Evolutionary conservation across 306 rosid genomes (phyloP).

Genomic region (Prunus salicina): DNA sequence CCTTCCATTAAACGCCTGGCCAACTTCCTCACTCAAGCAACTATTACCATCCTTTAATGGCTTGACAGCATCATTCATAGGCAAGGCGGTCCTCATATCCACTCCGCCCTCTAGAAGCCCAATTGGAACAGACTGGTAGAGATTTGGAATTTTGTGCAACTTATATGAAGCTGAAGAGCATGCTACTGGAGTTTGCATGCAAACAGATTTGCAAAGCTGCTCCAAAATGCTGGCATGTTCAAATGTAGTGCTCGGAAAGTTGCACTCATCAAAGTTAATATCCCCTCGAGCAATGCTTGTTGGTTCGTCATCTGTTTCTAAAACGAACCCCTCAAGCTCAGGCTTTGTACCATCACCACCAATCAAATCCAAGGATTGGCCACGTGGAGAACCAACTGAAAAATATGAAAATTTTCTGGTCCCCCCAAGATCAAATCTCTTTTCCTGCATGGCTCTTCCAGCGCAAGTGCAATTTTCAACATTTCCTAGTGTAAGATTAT

Average conservation of each 20-base stretch:
- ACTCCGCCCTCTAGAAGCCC: conserved; percentile 59
- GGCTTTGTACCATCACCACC: conserved; percentile 51
- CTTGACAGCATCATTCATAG: conserved; percentile 31
- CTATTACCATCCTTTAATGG: conserved; percentile 14
- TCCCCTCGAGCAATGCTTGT: conserved; percentile 40
- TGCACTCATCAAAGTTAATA: conserved; percentile 43
- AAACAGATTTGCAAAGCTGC: conserved; percentile 57
- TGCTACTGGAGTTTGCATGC: conserved; percentile 51
- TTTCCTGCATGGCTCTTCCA: conserved; percentile 37
- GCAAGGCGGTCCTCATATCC: conserved; percentile 36
- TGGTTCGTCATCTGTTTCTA: conserved; percentile 52
- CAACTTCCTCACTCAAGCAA: conserved; percentile 23
- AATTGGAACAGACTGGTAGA: conserved; percentile 54
- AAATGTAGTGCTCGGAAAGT: conserved; percentile 35
- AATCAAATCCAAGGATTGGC: conserved; percentile 35
- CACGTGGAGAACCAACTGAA: conserved; percentile 39
- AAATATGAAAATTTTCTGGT: conserved; percentile 26
- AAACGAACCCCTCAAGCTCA: conserved; percentile 66
- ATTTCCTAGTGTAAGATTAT: conserved; percentile 27
- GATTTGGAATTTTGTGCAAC: conserved; percentile 31
- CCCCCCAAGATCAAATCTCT: conserved; percentile 30
- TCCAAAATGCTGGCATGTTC: conserved; percentile 51
- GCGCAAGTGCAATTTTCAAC: conserved; percentile 24
- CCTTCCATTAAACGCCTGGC: conserved; percentile 27
- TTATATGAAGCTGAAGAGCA: conserved; percentile 46